phyloP scores from a whole-genome alignment of 1,284 basidiomycete species.

The Cryptococcus sp. region DNA sequence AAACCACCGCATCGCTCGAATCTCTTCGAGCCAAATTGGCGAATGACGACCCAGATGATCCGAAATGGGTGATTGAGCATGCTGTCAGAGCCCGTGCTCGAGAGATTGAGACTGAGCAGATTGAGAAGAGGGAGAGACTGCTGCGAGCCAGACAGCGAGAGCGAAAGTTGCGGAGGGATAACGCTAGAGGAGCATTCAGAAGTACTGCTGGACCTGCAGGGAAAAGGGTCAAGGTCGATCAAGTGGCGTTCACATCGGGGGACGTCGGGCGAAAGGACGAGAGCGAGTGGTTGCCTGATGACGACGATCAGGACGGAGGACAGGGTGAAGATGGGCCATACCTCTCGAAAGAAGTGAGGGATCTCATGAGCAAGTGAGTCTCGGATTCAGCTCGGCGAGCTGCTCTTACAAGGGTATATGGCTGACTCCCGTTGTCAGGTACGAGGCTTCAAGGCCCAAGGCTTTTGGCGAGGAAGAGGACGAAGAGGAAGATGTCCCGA shows the following conservation, averaged over 20 bases:
- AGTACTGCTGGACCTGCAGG: conserved; percentile 14
- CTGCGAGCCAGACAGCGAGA: conserved; percentile 64
- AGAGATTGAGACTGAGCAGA: conserved; percentile 67
- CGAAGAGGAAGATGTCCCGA: conserved; percentile 51
- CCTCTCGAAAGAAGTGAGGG: conserved; percentile 74
- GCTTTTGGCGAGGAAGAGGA: conserved; percentile 32
- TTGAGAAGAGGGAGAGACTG: conserved; percentile 64
- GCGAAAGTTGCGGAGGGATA: conserved; percentile 55
- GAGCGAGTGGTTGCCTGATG: conserved; percentile 66
- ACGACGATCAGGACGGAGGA: conserved; percentile 46
- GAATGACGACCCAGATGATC: conserved; percentile 55
- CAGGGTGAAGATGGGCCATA: conserved; percentile 58
- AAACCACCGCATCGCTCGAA: conserved; percentile 28
- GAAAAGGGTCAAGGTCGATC: conserved; percentile 54
- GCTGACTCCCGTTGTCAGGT: conserved; percentile 15
- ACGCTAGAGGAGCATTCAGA: conserved; percentile 21
- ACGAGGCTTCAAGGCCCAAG: conserved; percentile 30
- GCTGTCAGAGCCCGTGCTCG: conserved; percentile 65
- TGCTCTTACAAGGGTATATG: background rate
- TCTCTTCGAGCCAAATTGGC: conserved; percentile 33
- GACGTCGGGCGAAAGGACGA: conserved; percentile 51
- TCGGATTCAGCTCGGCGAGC: background rate
- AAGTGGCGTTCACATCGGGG: conserved; percentile 57
- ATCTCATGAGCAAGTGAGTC: conserved; percentile 74
- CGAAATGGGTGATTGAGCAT: conserved; percentile 79